Percentiles rank a stretch among this genome's conserved stretches.
Conservation (phyloP, 257 asterid genomes). For the Solanum piurae region DNA sequence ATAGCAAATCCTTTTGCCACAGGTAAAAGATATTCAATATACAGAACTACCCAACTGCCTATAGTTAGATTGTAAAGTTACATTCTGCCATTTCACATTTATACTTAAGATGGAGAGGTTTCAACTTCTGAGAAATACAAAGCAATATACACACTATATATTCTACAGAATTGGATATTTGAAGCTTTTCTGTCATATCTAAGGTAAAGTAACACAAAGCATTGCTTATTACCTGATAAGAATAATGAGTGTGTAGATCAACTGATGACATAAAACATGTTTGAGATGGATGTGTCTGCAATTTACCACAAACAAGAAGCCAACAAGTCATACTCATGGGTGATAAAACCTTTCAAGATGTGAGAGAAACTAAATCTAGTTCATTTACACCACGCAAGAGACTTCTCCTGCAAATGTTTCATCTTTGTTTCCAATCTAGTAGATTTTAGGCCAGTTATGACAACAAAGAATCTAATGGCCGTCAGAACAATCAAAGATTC, state of each 20-base stretch:
- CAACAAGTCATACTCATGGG: neutral
- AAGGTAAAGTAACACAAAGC: neutral
- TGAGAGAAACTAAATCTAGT: neutral
- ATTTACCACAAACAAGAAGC: slow-evolving; percentile 12
- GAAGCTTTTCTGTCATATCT: neutral
- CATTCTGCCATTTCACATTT: neutral
- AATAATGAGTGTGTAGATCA: slow-evolving; percentile 97
- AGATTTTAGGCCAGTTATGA: neutral
- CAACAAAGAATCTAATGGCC: neutral
- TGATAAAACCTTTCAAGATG: neutral
- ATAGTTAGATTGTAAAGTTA: neutral
- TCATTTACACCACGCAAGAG: neutral
- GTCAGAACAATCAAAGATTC: neutral
- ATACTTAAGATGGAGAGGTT: neutral
- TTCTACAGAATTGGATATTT: neutral
- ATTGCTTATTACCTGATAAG: slow-evolving; percentile 69
- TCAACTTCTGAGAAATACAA: neutral
- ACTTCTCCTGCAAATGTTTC: neutral
- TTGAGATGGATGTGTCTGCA: slow-evolving; percentile 99
- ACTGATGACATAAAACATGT: slow-evolving; percentile 98
- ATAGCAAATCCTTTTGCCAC: neutral
- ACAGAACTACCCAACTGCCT: neutral
- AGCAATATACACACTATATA: neutral
- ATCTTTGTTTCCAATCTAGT: neutral
- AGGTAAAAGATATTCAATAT: neutral